A percentile compares a stretch with the other conserved stretches of the same genome.
These are phyloP conservation scores for Rhododendron kiyosumense DNA, from an alignment of 148 eudicot genomes.

Conservation along the genomic window DNA sequence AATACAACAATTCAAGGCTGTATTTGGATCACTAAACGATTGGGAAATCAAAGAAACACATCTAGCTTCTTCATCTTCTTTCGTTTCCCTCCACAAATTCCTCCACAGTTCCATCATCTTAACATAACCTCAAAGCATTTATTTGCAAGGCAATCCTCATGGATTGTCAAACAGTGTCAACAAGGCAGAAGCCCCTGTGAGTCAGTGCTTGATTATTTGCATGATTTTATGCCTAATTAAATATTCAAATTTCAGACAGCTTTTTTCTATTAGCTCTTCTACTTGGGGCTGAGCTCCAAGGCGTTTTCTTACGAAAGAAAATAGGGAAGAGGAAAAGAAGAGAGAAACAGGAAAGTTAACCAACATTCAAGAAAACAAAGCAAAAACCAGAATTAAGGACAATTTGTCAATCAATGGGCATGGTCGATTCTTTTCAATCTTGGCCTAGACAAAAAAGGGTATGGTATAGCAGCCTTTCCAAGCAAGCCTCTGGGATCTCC, in stretches of 20 bases:
- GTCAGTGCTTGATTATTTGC: neutral
- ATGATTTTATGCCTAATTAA: neutral
- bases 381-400: neutral
- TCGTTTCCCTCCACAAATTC: neutral
- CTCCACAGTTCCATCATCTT: neutral
- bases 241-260: neutral
- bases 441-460: too few relatives aligned
- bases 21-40: neutral
- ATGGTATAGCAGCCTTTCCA: too few relatives aligned
- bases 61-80: conserved; percentile 21
- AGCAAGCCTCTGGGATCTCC: too few relatives aligned
- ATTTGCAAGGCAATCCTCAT: neutral
- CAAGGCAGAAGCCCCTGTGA: neutral
- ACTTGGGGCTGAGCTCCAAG: neutral
- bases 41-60: neutral
- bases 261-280: neutral
- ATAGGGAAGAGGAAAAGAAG: neutral
- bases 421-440: too few relatives aligned
- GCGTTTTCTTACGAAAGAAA: neutral
- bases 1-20: neutral
- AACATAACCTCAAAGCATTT: neutral
- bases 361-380: neutral
- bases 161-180: neutral
- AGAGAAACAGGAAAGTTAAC: neutral
- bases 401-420: neutral